phyloP scores from a whole-genome alignment of 257 asterid species.

The Salvia splendens region DNA sequence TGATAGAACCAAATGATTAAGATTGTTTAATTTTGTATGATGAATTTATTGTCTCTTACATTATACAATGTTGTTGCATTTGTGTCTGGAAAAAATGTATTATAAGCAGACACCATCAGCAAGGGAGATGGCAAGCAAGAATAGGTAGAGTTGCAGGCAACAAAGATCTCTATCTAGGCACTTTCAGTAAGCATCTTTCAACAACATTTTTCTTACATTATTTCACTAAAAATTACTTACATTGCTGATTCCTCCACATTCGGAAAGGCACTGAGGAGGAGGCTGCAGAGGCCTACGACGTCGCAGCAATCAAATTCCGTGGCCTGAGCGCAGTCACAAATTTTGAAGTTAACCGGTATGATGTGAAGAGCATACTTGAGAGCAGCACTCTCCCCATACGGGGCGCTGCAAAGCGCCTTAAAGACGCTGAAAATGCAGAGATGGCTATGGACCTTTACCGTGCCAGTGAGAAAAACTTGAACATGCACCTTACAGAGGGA shows the following conservation, averaged over 20 bases:
- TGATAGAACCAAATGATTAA: too few species aligned
- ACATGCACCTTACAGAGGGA: constrained; percentile 40
- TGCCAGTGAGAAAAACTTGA: constrained; percentile 72
- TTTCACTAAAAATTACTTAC: too few species aligned
- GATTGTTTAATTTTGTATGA: too few species aligned
- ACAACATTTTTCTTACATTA: too few species aligned
- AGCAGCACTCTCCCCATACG: constrained; percentile 87
- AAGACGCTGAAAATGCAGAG: constrained; percentile 49
- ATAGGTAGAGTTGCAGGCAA: constrained; percentile 96
- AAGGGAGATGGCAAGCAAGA: constrained; percentile 98
- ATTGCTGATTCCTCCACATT: too few species aligned
- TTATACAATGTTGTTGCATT: too few species aligned
- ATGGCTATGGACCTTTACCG: constrained; percentile 36
- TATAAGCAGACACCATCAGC: constrained; percentile 94
- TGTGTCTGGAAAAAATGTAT: too few species aligned
- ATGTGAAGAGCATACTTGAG: constrained; percentile 78
- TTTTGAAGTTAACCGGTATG: constrained; percentile 90
- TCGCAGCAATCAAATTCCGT: constrained; percentile 86
- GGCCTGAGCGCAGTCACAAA: constrained; percentile 87
- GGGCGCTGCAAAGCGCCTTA: constrained; percentile 80
- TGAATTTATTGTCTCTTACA: too few species aligned
- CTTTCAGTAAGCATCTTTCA: constrained; percentile 93
- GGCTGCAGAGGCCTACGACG: constrained; percentile 95
- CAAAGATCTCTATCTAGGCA: constrained; percentile 88
- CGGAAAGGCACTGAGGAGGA: constrained; percentile 93